phyloP scores from a whole-genome alignment of 257 asterid species.

The Solanum phureja region DNA sequence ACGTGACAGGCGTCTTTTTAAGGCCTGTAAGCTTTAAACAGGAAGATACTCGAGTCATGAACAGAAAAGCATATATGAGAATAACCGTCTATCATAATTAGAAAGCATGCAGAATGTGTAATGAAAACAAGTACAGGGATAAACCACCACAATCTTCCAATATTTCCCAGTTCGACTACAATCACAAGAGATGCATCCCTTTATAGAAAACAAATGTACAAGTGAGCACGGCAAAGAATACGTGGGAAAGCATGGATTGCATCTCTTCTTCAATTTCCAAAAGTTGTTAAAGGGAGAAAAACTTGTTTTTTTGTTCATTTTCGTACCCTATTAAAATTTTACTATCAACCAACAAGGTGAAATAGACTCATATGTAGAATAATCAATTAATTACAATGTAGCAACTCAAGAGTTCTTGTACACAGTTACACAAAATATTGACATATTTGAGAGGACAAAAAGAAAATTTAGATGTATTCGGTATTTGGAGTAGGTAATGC shows the following conservation, averaged over 20 bases:
- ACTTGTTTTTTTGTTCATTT: neutral
- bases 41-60: slow-evolving; percentile 1
- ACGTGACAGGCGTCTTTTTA: slow-evolving; percentile 47
- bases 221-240: neutral
- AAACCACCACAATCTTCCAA: neutral
- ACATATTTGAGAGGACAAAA: neutral
- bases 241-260: neutral
- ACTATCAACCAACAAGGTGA: neutral
- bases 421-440: neutral
- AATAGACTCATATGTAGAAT: neutral
- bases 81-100: neutral
- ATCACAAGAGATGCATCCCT: neutral
- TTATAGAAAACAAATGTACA: neutral
- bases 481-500: neutral
- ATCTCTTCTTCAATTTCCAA: neutral
- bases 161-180: neutral
- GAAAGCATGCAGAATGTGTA: neutral
- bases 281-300: neutral
- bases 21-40: slow-evolving; percentile 73
- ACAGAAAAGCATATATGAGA: neutral
- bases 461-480: neutral
- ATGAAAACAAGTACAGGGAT: neutral
- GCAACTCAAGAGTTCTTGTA: neutral
- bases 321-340: neutral
- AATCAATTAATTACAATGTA: neutral